Percentiles rank a stretch among this genome's conserved stretches.
These are phyloP conservation scores for Skeletonema marinoi DNA, from an alignment of 108 stramenopile genomes.

Conservation along the genomic window DNA sequence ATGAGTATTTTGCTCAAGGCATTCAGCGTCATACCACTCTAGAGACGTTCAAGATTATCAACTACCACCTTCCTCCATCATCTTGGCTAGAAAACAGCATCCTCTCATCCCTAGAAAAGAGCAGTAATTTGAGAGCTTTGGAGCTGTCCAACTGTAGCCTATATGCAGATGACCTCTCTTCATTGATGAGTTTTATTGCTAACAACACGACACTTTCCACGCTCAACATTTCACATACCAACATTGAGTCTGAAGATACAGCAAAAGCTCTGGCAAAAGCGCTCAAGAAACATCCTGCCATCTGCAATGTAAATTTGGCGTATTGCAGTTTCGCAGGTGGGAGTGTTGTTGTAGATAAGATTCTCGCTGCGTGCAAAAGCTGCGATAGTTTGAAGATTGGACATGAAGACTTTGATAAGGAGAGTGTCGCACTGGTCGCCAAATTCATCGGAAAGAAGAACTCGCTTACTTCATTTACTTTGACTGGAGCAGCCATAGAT, in stretches of 20 bases:
- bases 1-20: slow-evolving; percentile 20
- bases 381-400: not conserved
- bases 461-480: not conserved
- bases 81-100: not conserved
- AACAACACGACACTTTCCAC: not conserved
- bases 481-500: not conserved
- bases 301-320: not conserved
- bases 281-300: not conserved
- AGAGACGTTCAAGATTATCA: not conserved
- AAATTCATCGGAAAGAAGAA: slow-evolving; percentile 7
- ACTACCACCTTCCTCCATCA: not conserved
- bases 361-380: not conserved
- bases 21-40: not conserved
- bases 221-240: not conserved
- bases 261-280: not conserved
- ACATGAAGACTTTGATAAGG: not conserved
- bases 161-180: not conserved
- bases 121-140: not conserved
- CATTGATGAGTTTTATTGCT: not conserved
- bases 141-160: not conserved
- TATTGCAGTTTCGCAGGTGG: not conserved
- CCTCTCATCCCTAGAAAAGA: not conserved
- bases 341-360: not conserved
- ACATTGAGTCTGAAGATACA: not conserved
- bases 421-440: not conserved